phyloP scores from a whole-genome alignment of 176 grass and related monocot genomes.

The Zoysia pacifica region DNA sequence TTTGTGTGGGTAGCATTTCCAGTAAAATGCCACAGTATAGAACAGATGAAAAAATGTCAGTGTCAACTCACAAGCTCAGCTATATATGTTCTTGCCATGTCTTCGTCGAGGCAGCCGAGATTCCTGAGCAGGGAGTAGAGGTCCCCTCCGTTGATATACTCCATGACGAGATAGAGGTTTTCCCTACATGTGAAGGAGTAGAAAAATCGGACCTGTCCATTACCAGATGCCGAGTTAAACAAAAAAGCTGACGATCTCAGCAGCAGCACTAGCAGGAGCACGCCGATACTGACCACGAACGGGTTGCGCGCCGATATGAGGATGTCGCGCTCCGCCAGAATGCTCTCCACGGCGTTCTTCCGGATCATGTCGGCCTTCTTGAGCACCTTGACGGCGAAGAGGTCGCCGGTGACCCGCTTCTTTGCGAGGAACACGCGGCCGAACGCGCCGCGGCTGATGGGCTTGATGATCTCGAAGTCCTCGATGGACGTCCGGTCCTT shows the following conservation, averaged over 20 bases:
- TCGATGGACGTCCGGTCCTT: slow-evolving; percentile 95
- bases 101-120: slow-evolving; percentile 85
- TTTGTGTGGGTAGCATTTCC: not conserved
- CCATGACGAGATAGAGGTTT: slow-evolving; percentile 99
- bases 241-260: not conserved
- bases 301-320: slow-evolving; percentile 86
- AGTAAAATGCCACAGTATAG: not conserved
- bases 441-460: slow-evolving; percentile 85
- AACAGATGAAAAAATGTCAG: not conserved
- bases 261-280: not conserved
- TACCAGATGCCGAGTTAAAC: slow-evolving; percentile 44
- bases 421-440: slow-evolving; percentile 93
- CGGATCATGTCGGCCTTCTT: slow-evolving; percentile 96
- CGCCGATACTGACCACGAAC: slow-evolving; percentile 57
- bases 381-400: slow-evolving; percentile 96
- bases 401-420: slow-evolving; percentile 89
- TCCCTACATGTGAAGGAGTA: slow-evolving; percentile 99
- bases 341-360: slow-evolving; percentile 97
- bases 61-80: slow-evolving; percentile 73
- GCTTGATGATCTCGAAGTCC: slow-evolving; percentile 99
- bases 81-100: slow-evolving; percentile 91
- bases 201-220: slow-evolving; percentile 86
- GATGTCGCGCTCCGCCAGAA: slow-evolving; percentile 86
- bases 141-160: slow-evolving; percentile 96
- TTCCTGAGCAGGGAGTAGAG: slow-evolving; percentile 92